Base-by-base conservation (phyloP, 2,329 filamentous ascomycete species). In the Beauveria pseudobassiana region DNA sequence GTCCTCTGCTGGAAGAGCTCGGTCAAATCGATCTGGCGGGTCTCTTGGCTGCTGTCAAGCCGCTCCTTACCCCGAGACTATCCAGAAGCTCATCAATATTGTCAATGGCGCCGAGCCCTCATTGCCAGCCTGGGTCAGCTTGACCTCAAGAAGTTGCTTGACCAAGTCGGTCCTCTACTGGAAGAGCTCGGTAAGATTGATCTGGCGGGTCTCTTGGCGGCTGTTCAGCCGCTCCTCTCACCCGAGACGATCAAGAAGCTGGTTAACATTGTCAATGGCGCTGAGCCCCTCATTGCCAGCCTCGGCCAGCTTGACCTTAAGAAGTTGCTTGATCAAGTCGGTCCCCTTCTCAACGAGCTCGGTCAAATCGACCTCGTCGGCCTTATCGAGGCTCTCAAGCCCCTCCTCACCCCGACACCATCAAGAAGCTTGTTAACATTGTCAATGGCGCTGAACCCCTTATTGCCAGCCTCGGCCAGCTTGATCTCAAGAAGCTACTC, bases 171-270 rank as follows among this genome's bases (percentile, higher is more conserved):
- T 10, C 74, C 3, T 18, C 12, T 74, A 22, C 65, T 74, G 28
- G 65, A 71, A 10, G 64, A 70, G 30, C 56, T 75, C 9, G 63
- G 64, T 42, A 64, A 72, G 30, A 63, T 74, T 8, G 66, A 71
- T 61, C 62, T 71, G 8, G 65, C 69, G 53, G 67, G 67, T 7
- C 61, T 74, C 5, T 66, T 73, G 6, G 67, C 72, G 7, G 70
- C 74, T 2, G 48, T 76, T 1, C 67, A 68, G 6, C 75, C 75
- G 0, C 63, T 78, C 0, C 64, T 77, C 0, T 72, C 69, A 5
- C 63, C 70, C 5, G 66, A 73, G 0, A 71, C 71, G 0, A 66
- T 77, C 38, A 18, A 40, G 30, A 53, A 53, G 50, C 24, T 53
- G 38, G 67, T 71, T 38, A 64, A 68, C 38, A 63, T 61, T 6